Conservation (phyloP, 352 stramenopile genomes). For the Globisporangium radiosum region DNA sequence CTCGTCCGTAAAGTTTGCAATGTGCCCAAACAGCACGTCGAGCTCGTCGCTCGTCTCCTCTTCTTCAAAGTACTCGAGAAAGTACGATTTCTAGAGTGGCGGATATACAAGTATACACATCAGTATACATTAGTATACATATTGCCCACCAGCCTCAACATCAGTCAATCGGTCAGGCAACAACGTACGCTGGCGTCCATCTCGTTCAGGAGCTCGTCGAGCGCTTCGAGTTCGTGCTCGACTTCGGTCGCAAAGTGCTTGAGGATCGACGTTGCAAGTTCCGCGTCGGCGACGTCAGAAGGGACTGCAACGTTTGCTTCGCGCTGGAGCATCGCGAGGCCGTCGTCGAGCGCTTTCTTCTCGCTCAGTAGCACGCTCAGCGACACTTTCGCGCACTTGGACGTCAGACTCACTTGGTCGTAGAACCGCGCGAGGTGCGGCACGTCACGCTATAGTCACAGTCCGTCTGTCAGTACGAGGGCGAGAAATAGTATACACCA, state of each 20-base stretch:
- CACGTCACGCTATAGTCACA: constrained; percentile 33
- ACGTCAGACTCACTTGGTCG: constrained; percentile 67
- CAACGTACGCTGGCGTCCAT: constrained; percentile 42
- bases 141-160: no score
- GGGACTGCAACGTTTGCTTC: constrained; percentile 36
- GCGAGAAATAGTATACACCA: background rate
- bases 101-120: background rate
- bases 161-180: no score
- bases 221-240: constrained; percentile 42
- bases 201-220: constrained; percentile 45
- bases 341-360: constrained; percentile 64
- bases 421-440: constrained; percentile 69
- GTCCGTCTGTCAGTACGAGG: background rate
- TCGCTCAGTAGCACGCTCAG: constrained; percentile 56
- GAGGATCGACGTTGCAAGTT: constrained; percentile 42
- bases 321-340: constrained; percentile 41
- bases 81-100: constrained; percentile 47
- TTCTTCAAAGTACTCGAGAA: constrained; percentile 82
- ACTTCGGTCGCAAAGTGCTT: constrained; percentile 56
- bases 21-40: constrained; percentile 63
- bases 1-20: constrained; percentile 70
- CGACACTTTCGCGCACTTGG: constrained; percentile 68
- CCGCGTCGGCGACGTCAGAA: constrained; percentile 23
- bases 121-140: no score
- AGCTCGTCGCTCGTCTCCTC: constrained; percentile 73